Evolutionary conservation across 1,284 basidiomycete genomes (phyloP).

Genomic region (Leucoagaricus sp.): DNA sequence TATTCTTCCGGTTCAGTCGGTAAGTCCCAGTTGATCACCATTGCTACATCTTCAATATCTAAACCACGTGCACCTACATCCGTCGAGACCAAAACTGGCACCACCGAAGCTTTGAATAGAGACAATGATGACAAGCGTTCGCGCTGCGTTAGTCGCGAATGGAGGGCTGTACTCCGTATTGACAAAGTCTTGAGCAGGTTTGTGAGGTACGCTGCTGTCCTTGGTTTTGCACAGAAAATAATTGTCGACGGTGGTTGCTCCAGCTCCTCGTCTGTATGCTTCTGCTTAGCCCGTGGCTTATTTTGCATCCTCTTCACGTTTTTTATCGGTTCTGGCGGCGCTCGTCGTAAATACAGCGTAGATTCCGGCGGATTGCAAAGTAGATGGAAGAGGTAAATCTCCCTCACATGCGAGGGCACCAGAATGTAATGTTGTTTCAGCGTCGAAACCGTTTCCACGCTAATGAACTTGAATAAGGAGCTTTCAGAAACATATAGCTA

Average conservation of each 20-base stretch:
- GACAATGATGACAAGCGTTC: slow-evolving; percentile 84
- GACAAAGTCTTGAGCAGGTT: slow-evolving; percentile 75
- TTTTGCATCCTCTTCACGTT: slow-evolving; percentile 22
- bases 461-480: slow-evolving; percentile 32
- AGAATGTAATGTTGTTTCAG: slow-evolving; percentile 92
- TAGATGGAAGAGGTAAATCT: slow-evolving; percentile 90
- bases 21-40: slow-evolving; percentile 97
- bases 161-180: slow-evolving; percentile 87
- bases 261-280: slow-evolving; percentile 50
- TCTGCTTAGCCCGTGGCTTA: slow-evolving; percentile 36
- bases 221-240: slow-evolving; percentile 89
- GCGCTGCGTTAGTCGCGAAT: slow-evolving; percentile 91
- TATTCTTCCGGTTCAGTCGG: slow-evolving; percentile 78
- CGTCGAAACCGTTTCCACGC: slow-evolving; percentile 83
- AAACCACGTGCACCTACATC: slow-evolving; percentile 94
- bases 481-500: background rate
- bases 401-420: slow-evolving; percentile 93
- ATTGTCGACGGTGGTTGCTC: slow-evolving; percentile 88
- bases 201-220: slow-evolving; percentile 90
- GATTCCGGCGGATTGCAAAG: slow-evolving; percentile 87
- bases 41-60: slow-evolving; percentile 93
- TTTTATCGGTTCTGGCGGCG: slow-evolving; percentile 51
- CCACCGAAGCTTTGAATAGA: slow-evolving; percentile 85
- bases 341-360: slow-evolving; percentile 64
- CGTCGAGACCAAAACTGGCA: slow-evolving; percentile 92